These are phyloP conservation scores for Monosporozyma yasuniensis DNA, from an alignment of 805 yeast species.

Conservation along the genomic window DNA sequence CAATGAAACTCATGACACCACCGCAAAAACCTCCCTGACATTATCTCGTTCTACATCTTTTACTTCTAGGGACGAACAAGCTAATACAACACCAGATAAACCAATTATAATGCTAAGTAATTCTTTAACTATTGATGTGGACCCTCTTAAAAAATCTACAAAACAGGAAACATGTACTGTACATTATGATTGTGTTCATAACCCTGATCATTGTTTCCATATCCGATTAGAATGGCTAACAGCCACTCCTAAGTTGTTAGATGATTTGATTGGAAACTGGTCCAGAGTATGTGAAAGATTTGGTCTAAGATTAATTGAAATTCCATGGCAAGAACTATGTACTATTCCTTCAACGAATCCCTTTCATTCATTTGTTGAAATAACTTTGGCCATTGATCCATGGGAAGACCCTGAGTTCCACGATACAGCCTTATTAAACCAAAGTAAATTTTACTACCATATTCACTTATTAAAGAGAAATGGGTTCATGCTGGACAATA, in stretches of 20 bases:
- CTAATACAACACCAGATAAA: conserved; percentile 6
- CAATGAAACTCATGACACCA: conserved; percentile 7
- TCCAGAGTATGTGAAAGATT: conserved; percentile 76
- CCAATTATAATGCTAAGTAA: conserved; percentile 52
- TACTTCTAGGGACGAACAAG: conserved; percentile 10
- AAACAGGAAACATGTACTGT: conserved; percentile 72
- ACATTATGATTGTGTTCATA: conserved; percentile 86
- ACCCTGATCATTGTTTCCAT: conserved; percentile 91
- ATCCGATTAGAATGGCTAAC: conserved; percentile 87
- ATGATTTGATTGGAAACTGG: conserved; percentile 70
- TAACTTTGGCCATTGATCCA: conserved; percentile 60
- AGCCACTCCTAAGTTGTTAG: conserved; percentile 76
- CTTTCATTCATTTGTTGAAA: conserved; percentile 74
- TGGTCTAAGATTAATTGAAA: conserved; percentile 73
- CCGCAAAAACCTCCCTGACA: conserved; percentile 5
- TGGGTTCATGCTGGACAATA: conserved; percentile 74
- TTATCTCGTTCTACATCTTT: conserved; percentile 8
- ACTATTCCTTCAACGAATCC: conserved; percentile 72
- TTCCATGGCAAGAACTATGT: conserved; percentile 84
- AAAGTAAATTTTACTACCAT: conserved; percentile 67
- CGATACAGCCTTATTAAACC: conserved; percentile 33
- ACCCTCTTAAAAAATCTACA: conserved; percentile 60
- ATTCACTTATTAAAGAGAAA: conserved; percentile 56
- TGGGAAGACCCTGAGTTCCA: conserved; percentile 53
- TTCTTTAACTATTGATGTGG: conserved; percentile 62